Evolutionary conservation across 2,329 filamentous ascomycete genomes (phyloP), one percentile per base, ranked within the genome.

Genomic region (Raffaelea arxii): DNA sequence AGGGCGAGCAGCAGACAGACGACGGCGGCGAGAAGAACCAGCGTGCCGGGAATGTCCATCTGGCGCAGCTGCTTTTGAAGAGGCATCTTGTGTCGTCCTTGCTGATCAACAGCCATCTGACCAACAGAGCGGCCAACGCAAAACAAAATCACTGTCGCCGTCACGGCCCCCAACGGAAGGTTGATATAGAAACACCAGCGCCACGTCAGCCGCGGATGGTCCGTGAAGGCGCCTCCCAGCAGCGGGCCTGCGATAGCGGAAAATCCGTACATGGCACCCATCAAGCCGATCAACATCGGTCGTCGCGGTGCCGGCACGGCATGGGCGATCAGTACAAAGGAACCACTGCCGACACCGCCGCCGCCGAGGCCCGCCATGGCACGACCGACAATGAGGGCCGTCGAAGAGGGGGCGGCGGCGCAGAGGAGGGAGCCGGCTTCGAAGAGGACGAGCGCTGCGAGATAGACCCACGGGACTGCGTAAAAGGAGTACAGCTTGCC

Each of bases 1-100:
- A 72, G 57, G 9, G 67, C 68, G n/a, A 72, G 56, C 3, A 70
- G 53, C 16, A 70, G 61, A 48, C 65, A 69, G 41, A 68, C 54
- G 16, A 67, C 62, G n/a, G 61, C 32, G 14, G 52, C 51, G 23
- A 51, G 41, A 32, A 54, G 48, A 25, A 54, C 25, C 6, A 47
- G 2, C 3, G 44, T 46, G 38, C 52, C 52, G 19, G 43, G 6
- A 3, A 44, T 25, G 43, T 53, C 52, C 25, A 53, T 18, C 40
- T 43, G 11, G 11, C 25, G 16, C 36, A 44, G 11, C 35, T 38
- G 18, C 35, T 6, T 21, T 6, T 6, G 16, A 24, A 42, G 40
- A 10, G 4, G 10, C 6, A 14, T 10, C 40, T 7, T 22, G 40
- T n/a, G 6, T 18, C 7, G 14, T 19, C 7, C 6, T 7, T 16